Evolutionary conservation across 345 rosid genomes (phyloP).

Genomic region (Rhodamnia rubescens): DNA sequence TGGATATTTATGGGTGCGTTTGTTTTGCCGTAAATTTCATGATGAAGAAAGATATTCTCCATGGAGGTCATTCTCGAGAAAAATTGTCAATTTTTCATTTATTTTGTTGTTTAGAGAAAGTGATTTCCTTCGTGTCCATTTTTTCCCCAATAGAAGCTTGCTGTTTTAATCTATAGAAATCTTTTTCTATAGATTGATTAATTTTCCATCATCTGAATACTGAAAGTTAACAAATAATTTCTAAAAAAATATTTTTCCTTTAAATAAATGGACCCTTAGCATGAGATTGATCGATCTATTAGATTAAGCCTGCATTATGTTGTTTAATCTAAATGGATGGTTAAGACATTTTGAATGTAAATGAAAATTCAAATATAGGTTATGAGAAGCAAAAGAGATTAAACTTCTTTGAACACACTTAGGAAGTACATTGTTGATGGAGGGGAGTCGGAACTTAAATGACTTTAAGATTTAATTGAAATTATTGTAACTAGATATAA

Average conservation of each 20-base stretch:
- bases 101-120: not conserved
- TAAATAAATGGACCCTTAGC: not conserved
- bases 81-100: not conserved
- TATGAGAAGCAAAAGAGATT: too few species aligned
- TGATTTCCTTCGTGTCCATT: too few species aligned
- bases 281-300: not conserved
- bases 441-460: too few species aligned
- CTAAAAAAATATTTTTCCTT: not conserved
- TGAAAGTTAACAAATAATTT: not conserved
- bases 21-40: not conserved
- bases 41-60: not conserved
- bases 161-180: not conserved
- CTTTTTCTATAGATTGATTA: not conserved
- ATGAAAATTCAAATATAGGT: too few species aligned
- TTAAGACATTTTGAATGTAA: too few species aligned
- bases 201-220: too few species aligned
- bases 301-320: not conserved
- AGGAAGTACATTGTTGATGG: too few species aligned
- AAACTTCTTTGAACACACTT: too few species aligned
- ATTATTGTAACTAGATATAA: not conserved
- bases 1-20: not conserved
- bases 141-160: not conserved
- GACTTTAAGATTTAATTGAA: not conserved
- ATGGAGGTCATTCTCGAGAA: fast-evolving
- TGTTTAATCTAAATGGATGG: too few species aligned